A percentile compares a stretch with the other conserved stretches of the same genome.
These are phyloP conservation scores for Cryphonectria radicalis DNA, from an alignment of 2,329 filamentous ascomycete species.

Conservation along the genomic window DNA sequence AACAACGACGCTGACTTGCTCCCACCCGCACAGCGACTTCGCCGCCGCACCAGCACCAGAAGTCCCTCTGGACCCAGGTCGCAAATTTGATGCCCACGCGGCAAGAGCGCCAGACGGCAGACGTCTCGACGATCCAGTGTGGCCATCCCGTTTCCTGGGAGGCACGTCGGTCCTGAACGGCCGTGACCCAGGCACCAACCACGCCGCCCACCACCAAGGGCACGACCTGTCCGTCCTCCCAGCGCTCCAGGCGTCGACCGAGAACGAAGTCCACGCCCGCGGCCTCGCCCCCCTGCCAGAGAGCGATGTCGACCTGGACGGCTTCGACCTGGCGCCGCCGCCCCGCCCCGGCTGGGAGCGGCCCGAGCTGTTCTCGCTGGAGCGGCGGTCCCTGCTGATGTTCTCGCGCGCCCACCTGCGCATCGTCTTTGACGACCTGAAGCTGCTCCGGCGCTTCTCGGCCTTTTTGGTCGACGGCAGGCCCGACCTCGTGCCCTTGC, in stretches of 20 bases:
- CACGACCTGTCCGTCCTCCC: background rate
- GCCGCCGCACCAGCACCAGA: constrained; percentile 1
- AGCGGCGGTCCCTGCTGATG: constrained; percentile 66
- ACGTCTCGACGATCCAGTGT: background rate
- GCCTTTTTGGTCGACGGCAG: constrained; percentile 65
- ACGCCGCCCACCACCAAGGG: background rate
- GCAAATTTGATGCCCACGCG: background rate
- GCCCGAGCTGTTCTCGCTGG: constrained; percentile 56
- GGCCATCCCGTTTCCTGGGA: background rate
- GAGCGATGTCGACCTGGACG: constrained; percentile 54
- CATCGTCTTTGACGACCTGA: constrained; percentile 67
- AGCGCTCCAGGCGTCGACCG: constrained; percentile 5
- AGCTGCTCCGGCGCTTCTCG: constrained; percentile 67
- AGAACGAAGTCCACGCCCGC: constrained; percentile 4
- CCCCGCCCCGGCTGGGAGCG: constrained; percentile 38
- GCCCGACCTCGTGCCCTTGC: constrained; percentile 66
- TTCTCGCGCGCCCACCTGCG: constrained; percentile 69
- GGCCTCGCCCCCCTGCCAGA: constrained; percentile 43
- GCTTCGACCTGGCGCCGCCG: constrained; percentile 54
- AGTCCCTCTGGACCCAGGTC: background rate
- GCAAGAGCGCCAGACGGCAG: background rate
- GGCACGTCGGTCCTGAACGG: background rate
- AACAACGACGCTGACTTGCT: background rate
- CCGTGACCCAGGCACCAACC: background rate
- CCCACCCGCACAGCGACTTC: background rate